Evolutionary conservation across 176 grass and related monocot species (phyloP), one percentile per base, ranked within the genome.

Genomic region (Oryza officinalis): DNA sequence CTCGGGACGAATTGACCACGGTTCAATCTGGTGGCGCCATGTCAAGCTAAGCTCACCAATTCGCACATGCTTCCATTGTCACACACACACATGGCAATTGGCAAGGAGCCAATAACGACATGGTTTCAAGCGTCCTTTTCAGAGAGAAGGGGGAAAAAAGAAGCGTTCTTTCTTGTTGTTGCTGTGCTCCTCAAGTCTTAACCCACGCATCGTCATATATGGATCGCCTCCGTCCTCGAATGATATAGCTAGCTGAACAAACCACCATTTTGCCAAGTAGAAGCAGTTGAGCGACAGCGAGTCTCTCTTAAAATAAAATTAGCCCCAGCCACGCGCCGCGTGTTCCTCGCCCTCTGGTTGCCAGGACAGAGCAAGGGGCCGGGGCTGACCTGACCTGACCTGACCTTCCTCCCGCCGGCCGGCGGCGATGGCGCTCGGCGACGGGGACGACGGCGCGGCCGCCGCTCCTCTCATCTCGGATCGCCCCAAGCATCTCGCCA

Each of bases 391-490:
- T n/a, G n/a, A n/a, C n/a, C 14, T 50, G 12, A 47, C 45, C 45
- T 45, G 45, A 47, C 45, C 45, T 47, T 47, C 45, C 45, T 47
- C 45, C 14, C 13, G 67, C 13, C 47, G 49, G 3, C 0, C 65
- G 7, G 54, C 78, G 57, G 13, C 83, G n/a, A 90, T 90, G 88
- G 83, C 60, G 79, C 40, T 86, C 35, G 88, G 88, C 74, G 60
- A 74, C 11, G 88, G 83, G 0, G 59, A 80, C 1, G 74, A 77
- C n/a, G 72, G 27, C 26, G 68, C 8, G n/a, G 66, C 79, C 74
- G 57, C 79, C 79, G 35, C 40, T 18, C 88, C 88, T 28, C 88
- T 90, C 67, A 71, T 89, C 66, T 63, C 83, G 26, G 78, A 86
- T 25, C 54, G 18, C 9, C 38, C 25, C 5, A 89, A 82, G 33